Percentiles rank a stretch among this genome's conserved stretches.
Evolutionary conservation across 140 eudicot species (phyloP).

Genomic region (Cichorium intybus): DNA sequence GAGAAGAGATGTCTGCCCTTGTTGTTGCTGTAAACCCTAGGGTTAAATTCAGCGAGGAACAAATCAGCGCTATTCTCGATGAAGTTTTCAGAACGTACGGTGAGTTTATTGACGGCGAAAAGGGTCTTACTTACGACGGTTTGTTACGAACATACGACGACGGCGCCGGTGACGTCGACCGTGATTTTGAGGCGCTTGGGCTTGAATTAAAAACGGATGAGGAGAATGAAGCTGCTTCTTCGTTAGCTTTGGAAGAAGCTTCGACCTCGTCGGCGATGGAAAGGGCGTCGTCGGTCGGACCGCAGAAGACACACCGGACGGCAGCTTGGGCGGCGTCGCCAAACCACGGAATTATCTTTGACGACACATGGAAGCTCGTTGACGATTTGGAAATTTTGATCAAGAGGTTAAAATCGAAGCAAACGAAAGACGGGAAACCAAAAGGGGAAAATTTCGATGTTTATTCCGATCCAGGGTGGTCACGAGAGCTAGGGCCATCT

Average conservation of each 20-base stretch:
- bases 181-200: slow-evolving; percentile 90
- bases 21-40: slow-evolving; percentile 97
- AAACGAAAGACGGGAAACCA: slow-evolving; percentile 53
- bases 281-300: slow-evolving; percentile 40
- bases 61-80: slow-evolving; percentile 82
- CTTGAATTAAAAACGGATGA: slow-evolving; percentile 55
- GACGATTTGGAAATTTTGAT: slow-evolving; percentile 90
- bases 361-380: slow-evolving; percentile 87
- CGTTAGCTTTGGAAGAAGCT: slow-evolving; percentile 52
- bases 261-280: slow-evolving; percentile 65
- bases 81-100: slow-evolving; percentile 88
- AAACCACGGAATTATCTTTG: slow-evolving; percentile 83
- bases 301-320: slow-evolving; percentile 63
- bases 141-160: slow-evolving; percentile 88
- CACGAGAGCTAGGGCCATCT: slow-evolving; percentile 80
- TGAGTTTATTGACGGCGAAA: slow-evolving; percentile 77
- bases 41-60: slow-evolving; percentile 92
- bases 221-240: slow-evolving; percentile 1
- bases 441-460: slow-evolving; percentile 64
- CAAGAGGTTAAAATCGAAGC: slow-evolving; percentile 62
- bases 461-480: slow-evolving; percentile 93
- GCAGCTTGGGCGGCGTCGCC: slow-evolving; percentile 94
- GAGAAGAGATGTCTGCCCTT: slow-evolving; percentile 90
- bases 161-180: slow-evolving; percentile 98
- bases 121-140: slow-evolving; percentile 82